phyloP scores from a whole-genome alignment of 352 stramenopile species.

The Globisporangium radiosum region DNA sequence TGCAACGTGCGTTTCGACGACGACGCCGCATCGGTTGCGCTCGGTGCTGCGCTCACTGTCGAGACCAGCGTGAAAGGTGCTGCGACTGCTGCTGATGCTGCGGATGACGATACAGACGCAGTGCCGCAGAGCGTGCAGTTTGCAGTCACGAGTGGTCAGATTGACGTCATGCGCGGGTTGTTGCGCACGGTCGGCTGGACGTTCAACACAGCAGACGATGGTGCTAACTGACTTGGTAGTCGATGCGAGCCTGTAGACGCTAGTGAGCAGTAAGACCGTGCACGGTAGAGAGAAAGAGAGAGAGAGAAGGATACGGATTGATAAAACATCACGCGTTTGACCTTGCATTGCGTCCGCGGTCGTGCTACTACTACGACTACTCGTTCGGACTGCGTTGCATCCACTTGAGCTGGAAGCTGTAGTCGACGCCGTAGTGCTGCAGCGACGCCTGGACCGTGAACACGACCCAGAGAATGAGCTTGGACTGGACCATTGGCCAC shows the following conservation, averaged over 20 bases:
- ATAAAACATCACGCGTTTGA: no score
- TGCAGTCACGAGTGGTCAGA: conserved; percentile 6
- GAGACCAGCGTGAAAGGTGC: conserved; percentile 24
- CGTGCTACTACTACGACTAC: no score
- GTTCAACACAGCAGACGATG: conserved; percentile 1
- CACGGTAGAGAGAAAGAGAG: no score
- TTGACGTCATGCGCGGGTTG: conserved; percentile 8
- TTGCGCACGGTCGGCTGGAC: conserved; percentile 17
- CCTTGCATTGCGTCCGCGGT: no score
- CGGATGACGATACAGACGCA: not conserved
- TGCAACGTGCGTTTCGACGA: conserved; percentile 43
- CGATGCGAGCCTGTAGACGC: not conserved
- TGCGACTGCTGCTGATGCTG: not conserved
- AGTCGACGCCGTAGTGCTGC: conserved; percentile 11
- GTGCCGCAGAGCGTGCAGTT: conserved; percentile 7
- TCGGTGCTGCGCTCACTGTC: conserved; percentile 24
- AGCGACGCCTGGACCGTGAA: conserved; percentile 6
- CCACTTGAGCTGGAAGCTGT: conserved; percentile 16
- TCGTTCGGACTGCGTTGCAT: not conserved
- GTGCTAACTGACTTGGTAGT: not conserved
- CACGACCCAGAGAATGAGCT: conserved; percentile 20
- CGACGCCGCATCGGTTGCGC: conserved; percentile 19
- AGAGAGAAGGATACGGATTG: no score
- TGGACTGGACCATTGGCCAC: conserved; percentile 14
- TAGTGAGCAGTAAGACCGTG: not conserved